Base-by-base conservation (phyloP, 768 basidiomycete species). In the Exidia glandulosa region DNA sequence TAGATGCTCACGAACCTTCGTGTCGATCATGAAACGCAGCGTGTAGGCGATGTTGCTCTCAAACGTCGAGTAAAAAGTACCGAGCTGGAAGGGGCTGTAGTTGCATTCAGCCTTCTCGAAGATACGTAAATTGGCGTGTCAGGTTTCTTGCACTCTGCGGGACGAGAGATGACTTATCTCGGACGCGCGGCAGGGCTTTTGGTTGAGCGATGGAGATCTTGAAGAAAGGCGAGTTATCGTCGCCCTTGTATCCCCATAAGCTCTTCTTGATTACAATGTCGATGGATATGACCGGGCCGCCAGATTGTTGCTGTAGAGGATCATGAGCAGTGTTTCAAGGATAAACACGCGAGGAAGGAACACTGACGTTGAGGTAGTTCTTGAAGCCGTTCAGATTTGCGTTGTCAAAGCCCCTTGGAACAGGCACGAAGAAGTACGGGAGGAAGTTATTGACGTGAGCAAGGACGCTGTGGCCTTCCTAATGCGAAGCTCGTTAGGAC, bases 21-120 rank as follows among this genome's bases (percentile, higher is more conserved):
- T 88, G 68, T 99, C 96, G 62, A 99, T 95, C 96, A 99, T 99
- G 72, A 97, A 98, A 7, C 96, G 84, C 57, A 99, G 75, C 3
- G 81, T 84, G 67, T 91, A 99, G 0, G 83, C 84, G 59, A 99
- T 90, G 68, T 98, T 98, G 66, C 94, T 96, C 72, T 99, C 96
- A 63, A 79, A 99, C 0, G 95, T 97, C 31, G 83, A 60, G n/a
- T 16, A 84, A 74, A 30, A 29, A 4, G 77, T 71, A 31, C 75
- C 74, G 13, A 72, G 74, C 10, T 71, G 65, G 60, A 83, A 88
- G 30, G 88, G 71, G 61, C 77, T 82, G 68, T 81, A 93, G 27
- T 76, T 73, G 65, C 86, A 80, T 73, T 90, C 86, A 36, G 84
- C 88, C 60, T 83, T 76, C 65, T 94, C 92, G 67, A 93, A 81